Conservation (phyloP, 768 basidiomycete species). For the Mrakia blollopis region DNA sequence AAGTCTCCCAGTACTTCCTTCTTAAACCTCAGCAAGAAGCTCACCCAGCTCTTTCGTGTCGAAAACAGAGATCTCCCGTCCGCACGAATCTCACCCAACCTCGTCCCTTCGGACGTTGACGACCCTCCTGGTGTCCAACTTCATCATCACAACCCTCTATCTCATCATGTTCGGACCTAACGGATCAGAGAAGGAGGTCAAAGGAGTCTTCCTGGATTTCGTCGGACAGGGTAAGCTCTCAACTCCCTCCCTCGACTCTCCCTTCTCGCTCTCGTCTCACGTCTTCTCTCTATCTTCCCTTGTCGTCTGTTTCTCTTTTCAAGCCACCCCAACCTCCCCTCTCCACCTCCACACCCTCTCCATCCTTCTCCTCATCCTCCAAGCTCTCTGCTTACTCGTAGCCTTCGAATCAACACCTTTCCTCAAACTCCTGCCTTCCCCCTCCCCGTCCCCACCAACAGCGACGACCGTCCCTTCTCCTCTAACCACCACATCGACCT, state of each 20-base stretch:
- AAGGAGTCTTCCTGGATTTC: conserved; percentile 24
- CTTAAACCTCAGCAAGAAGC: no score
- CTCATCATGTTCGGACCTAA: background rate
- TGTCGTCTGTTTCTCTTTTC: background rate
- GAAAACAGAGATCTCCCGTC: conserved; percentile 20
- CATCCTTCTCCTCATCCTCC: background rate
- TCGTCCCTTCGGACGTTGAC: background rate
- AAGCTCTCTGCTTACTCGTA: background rate
- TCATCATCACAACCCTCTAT: background rate
- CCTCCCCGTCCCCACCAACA: background rate
- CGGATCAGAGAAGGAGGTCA: background rate
- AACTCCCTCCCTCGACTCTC: no score
- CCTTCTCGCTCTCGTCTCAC: no score
- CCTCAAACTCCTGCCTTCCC: background rate
- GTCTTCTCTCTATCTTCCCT: background rate
- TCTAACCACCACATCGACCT: background rate
- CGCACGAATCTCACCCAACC: conserved; percentile 7
- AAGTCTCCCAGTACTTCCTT: no score
- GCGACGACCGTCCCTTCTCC: background rate
- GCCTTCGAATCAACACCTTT: conserved; percentile 9
- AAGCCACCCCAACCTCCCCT: background rate
- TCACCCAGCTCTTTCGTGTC: background rate
- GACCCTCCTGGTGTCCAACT: background rate
- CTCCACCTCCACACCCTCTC: background rate
- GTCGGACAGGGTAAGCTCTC: conserved; percentile 4